Conservation (phyloP, 306 rosid species). For the Luffa aegyptiaca region DNA sequence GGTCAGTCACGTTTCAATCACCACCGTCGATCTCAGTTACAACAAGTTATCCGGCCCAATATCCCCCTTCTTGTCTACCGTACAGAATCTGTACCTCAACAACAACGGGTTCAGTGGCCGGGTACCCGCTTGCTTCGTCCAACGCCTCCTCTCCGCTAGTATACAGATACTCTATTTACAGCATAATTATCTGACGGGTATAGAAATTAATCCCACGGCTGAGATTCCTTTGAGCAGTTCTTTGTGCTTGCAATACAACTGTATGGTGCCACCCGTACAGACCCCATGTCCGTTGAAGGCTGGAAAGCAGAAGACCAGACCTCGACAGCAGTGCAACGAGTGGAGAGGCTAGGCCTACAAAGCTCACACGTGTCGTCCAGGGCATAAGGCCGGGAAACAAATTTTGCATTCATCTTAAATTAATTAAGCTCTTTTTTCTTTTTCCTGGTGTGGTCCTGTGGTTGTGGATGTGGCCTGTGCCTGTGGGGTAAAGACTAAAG, state of each 20-base stretch:
- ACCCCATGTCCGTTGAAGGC: conserved; percentile 79
- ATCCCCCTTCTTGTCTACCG: conserved; percentile 59
- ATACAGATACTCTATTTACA: conserved; percentile 79
- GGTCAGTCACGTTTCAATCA: conserved; percentile 42
- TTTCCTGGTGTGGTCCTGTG: not conserved
- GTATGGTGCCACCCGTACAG: conserved; percentile 91
- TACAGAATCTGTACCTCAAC: conserved; percentile 76
- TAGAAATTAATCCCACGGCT: conserved; percentile 84
- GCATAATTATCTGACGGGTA: conserved; percentile 87
- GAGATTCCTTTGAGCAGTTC: conserved; percentile 87
- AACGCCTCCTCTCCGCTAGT: conserved; percentile 49
- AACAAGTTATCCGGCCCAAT: conserved; percentile 63
- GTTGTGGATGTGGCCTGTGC: not conserved
- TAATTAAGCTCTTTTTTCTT: not conserved
- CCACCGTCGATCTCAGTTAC: conserved; percentile 82
- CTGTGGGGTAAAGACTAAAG: not conserved
- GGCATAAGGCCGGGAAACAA: conserved; percentile 18
- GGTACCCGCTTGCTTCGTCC: conserved; percentile 66
- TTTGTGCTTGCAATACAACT: conserved; percentile 84
- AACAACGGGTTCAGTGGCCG: conserved; percentile 82
- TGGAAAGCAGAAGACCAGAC: conserved; percentile 67
- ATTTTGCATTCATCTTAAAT: not conserved
- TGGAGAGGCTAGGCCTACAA: conserved; percentile 42
- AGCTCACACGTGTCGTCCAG: not conserved
- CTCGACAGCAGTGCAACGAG: conserved; percentile 64